Percentiles rank a stretch among this genome's conserved stretches.
phyloP scores from a whole-genome alignment of 257 asterid genomes.

The Primulina eburnea region DNA sequence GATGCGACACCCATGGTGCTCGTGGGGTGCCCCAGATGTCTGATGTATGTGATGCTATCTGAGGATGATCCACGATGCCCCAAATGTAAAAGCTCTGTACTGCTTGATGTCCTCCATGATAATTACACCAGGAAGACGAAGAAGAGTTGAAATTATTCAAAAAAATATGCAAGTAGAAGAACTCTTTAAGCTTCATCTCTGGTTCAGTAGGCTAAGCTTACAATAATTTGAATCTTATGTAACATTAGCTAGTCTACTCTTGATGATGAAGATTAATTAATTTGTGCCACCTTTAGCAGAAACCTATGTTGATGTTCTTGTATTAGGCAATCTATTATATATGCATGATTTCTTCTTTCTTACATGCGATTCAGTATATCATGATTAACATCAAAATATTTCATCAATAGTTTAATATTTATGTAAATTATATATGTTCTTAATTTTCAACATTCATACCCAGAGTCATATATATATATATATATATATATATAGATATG shows the following conservation, averaged over 20 bases:
- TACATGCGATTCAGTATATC: not conserved
- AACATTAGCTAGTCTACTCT: not conserved
- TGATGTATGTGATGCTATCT: constrained; percentile 53
- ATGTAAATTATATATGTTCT: too few species aligned
- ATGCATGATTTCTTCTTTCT: not conserved
- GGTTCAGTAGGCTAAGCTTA: not conserved
- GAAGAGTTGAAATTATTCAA: not conserved
- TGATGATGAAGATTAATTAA: not conserved
- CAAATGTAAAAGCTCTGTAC: constrained; percentile 47
- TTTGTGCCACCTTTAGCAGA: not conserved
- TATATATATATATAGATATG: too few species aligned
- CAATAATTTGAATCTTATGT: not conserved
- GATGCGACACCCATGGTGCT: constrained; percentile 30
- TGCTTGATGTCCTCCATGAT: constrained; percentile 32
- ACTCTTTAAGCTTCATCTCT: not conserved
- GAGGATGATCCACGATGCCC: constrained; percentile 53
- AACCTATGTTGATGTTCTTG: not conserved
- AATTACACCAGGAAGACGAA: not conserved
- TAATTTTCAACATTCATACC: too few species aligned
- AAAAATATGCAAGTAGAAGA: not conserved
- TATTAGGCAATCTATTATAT: too few species aligned
- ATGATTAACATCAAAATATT: too few species aligned
- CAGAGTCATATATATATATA: too few species aligned
- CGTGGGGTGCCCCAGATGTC: constrained; percentile 43
- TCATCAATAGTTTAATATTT: too few species aligned